A percentile compares a stretch with the other conserved stretches of the same genome.
Evolutionary conservation across 2,329 filamentous ascomycete genomes (phyloP).

Genomic region (Scedosporium apiospermum): DNA sequence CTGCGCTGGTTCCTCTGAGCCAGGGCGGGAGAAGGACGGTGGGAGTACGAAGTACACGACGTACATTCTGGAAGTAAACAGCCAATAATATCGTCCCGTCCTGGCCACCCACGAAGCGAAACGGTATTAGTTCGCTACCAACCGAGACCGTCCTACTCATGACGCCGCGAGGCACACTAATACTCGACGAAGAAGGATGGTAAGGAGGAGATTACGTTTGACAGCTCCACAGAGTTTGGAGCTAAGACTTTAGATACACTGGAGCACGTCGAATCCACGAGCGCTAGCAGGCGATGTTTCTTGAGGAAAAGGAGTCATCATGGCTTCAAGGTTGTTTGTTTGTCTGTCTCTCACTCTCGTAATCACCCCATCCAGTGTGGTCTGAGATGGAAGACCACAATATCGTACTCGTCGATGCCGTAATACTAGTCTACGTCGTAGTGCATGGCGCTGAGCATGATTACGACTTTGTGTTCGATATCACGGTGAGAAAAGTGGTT

Average conservation of each 20-base stretch:
- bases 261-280: too few species aligned
- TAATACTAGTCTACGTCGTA: too few species aligned
- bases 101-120: not conserved
- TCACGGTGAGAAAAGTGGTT: too few species aligned
- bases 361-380: not conserved
- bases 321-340: not conserved
- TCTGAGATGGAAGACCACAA: not conserved
- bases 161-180: not conserved
- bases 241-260: too few species aligned
- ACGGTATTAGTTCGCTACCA: not conserved
- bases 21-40: not conserved
- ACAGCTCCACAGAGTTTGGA: too few species aligned
- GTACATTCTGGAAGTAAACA: not conserved
- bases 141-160: not conserved
- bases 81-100: not conserved
- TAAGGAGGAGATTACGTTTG: too few species aligned
- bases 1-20: not conserved
- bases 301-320: too few species aligned
- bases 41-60: not conserved
- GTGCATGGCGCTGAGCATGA: too few species aligned
- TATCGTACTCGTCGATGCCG: too few species aligned
- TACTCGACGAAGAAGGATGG: not conserved
- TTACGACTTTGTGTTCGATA: too few species aligned
- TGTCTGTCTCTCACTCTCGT: not conserved
- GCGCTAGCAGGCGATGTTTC: not conserved